Evolutionary conservation across 2,329 filamentous ascomycete species (phyloP).

Genomic region (Neopestalotiopsis rosae): DNA sequence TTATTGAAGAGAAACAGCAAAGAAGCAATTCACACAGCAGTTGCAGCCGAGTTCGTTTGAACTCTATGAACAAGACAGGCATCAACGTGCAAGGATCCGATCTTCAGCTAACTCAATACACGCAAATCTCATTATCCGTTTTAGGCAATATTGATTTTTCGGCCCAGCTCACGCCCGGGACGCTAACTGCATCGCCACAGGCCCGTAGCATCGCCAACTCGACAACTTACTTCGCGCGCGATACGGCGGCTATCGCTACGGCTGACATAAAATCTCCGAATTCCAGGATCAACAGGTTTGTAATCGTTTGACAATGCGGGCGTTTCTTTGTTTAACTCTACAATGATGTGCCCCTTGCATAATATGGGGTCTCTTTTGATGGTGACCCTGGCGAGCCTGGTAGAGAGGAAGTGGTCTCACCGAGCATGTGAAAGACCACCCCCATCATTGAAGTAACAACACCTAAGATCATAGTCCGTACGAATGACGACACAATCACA

Average conservation of each 20-base stretch:
- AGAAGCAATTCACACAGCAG: background rate
- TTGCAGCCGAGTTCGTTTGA: background rate
- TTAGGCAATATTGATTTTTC: background rate
- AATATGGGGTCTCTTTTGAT: background rate
- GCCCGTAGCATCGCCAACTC: background rate
- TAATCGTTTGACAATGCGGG: background rate
- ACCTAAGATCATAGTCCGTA: too few species aligned
- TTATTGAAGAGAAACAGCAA: background rate
- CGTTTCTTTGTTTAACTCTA: background rate
- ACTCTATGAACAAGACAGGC: background rate
- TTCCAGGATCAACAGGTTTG: background rate
- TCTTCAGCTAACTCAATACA: background rate
- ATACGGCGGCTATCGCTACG: background rate
- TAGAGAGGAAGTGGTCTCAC: too few species aligned
- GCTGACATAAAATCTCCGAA: background rate
- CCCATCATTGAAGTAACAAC: too few species aligned
- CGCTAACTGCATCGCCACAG: background rate
- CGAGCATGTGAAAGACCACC: too few species aligned
- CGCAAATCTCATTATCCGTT: conserved; percentile 4
- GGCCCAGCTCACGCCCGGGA: background rate
- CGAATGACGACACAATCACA: too few species aligned
- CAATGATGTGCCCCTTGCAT: background rate
- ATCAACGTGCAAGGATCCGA: background rate
- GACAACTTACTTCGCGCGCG: background rate
- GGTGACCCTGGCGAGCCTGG: background rate